Base-by-base conservation (phyloP, 352 stramenopile species). In the Pythium apleroticum region DNA sequence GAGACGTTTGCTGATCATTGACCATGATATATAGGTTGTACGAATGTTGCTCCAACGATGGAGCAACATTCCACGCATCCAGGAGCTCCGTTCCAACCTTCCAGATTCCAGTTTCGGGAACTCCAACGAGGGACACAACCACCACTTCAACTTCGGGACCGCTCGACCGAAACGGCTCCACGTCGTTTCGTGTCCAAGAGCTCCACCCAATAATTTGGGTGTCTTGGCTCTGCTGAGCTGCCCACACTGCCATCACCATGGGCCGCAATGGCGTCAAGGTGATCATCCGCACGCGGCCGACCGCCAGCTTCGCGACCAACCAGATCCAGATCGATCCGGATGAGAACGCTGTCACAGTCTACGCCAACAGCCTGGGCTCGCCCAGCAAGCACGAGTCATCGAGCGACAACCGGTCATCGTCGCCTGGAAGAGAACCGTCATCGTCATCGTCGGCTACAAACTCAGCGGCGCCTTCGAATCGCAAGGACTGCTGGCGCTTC, bases 401-500 rank as follows among this genome's bases (percentile, higher is more conserved):
- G 2, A 45, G 39, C 15, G 39, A 39, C 41, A 43, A 22, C 22
- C 20, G 37, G 7, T 30, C 49, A 17, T 65, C 63, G 9, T 49
- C 41, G 14, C 63, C 55, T 30, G 56, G 55, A 14, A 33, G 63
- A 48, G 55, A 69, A 3, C 20, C 41, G 0, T 33, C 48, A 3
- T 49, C 55, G 2, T 35, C 53, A 30, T 12, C 50, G 12, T 53
- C 46, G 17, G 28, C 48, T 28, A 52, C 69, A 2, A n/a, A 49
- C 19, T 49, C 53, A 5, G 68, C 62, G 8, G 69, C 60, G 1
- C 86, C 83, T 12, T 90, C 78, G 1, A 94, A 94, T 72, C 81
- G 80, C 43, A 92, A 92, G 55, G 83, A 90, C 60, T 90, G 77
- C 50, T 94, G 83, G 83, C 85, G 86, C 45, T 98, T 98, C 71